These are phyloP conservation scores for Russula sp. DNA, from an alignment of 768 basidiomycete species.

Conservation along the genomic window DNA sequence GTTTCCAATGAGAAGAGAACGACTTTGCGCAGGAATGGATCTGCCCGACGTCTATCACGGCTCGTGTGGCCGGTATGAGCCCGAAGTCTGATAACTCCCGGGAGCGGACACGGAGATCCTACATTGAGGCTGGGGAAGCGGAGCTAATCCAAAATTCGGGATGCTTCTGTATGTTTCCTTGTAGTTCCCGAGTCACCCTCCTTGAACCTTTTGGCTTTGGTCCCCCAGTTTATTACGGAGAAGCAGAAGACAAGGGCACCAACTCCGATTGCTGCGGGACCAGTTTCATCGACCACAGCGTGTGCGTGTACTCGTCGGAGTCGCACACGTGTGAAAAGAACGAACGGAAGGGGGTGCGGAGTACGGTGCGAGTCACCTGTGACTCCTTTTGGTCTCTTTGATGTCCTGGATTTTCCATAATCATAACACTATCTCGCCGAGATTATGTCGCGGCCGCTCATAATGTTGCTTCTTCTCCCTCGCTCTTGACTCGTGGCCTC, in stretches of 20 bases:
- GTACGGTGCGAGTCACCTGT: background rate
- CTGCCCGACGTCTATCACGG: background rate
- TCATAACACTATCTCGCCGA: background rate
- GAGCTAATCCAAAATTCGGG: background rate
- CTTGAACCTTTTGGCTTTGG: background rate
- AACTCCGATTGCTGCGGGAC: background rate
- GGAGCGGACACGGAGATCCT: background rate
- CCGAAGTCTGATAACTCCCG: background rate
- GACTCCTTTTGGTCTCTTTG: background rate
- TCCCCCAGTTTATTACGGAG: background rate
- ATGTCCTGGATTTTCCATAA: background rate
- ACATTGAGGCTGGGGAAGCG: background rate
- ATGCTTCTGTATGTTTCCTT: background rate
- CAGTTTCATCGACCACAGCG: background rate
- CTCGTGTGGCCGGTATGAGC: no score
- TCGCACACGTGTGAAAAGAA: background rate
- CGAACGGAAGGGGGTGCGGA: background rate
- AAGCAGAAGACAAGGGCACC: background rate
- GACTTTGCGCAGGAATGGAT: background rate
- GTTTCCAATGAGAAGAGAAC: background rate
- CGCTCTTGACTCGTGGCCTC: background rate
- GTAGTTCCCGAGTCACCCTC: background rate
- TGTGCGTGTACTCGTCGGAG: constrained; percentile 6
- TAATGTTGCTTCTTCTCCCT: constrained; percentile 2
- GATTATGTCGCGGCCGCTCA: background rate